These are phyloP conservation scores for Metschnikowia continentalis DNA, from an alignment of 805 yeast genomes.

Conservation along the genomic window DNA sequence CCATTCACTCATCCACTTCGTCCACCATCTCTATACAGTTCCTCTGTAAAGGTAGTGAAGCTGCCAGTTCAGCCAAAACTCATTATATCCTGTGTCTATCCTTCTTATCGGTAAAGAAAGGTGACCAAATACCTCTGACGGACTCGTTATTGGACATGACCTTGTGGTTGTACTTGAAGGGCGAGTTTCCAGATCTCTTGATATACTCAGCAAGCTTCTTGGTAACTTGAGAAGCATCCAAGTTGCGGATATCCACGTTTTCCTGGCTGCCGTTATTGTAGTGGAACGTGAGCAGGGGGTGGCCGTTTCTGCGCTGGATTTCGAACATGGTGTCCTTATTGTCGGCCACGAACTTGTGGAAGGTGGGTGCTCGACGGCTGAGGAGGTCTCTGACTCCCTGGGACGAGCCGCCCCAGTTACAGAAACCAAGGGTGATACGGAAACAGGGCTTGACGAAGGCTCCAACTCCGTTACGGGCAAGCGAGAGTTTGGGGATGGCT, in stretches of 20 bases:
- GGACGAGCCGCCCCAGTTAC: constrained; percentile 96
- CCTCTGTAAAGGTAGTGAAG: background rate
- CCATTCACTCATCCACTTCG: too few relatives aligned
- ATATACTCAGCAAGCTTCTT: constrained; percentile 60
- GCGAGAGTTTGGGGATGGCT: constrained; percentile 54
- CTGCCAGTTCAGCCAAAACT: too few relatives aligned
- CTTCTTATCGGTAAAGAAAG: constrained; percentile 64
- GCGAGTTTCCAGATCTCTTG: constrained; percentile 66
- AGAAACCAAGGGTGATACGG: constrained; percentile 70
- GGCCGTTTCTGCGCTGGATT: constrained; percentile 69
- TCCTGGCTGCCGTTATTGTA: constrained; percentile 28
- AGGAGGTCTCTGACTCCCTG: constrained; percentile 57
- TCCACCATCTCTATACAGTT: background rate
- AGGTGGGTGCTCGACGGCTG: constrained; percentile 38
- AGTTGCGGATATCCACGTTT: constrained; percentile 73
- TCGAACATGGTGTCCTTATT: constrained; percentile 71
- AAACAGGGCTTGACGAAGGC: constrained; percentile 73
- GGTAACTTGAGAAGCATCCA: constrained; percentile 56
- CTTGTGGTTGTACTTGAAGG: constrained; percentile 60
- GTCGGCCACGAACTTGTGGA: constrained; percentile 52
- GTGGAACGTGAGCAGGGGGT: constrained; percentile 58
- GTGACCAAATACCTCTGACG: constrained; percentile 97
- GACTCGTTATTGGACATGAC: constrained; percentile 78
- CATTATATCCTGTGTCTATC: constrained; percentile 36
- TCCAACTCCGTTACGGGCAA: constrained; percentile 73